Base-by-base conservation (phyloP, 208 protist genomes). In the Spongospora subterranea region DNA sequence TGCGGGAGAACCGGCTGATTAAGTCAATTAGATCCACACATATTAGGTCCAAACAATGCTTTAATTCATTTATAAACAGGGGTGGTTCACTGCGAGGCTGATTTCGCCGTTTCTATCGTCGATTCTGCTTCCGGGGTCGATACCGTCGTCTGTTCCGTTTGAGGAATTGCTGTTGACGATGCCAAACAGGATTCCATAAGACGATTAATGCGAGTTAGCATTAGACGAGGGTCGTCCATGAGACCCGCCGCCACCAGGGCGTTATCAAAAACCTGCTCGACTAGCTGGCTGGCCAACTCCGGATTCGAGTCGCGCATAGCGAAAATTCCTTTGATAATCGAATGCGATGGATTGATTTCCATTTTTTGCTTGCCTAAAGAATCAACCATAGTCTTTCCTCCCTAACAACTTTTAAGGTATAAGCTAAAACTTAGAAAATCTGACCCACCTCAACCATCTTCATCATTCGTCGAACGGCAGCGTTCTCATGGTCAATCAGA, bases 271-370 rank as follows among this genome's bases (percentile, higher is more conserved):
- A 93, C 32, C 90, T 93, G 92, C 65, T 90, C 43, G 39, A 77
- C 65, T 46, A 93, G 60, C 0, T 24, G 0, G 0, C 13, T 88
- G 24, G 92, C 92, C 35, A 88, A 29, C 43, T 50, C 45, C 20
- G 0, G 35, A 6, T 91, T 46, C 13, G 43, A 43, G 6, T 64
- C 40, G 38, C 90, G 89, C 54, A 54, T 20, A 17, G 53, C 40
- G 0, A 65, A 76, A n/a, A 91, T 66, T 1, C 76, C 45, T n/a
- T 24, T 0, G 29, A 93, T 91, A 11, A 93, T 89, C 46, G 88
- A 66, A 88, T 93, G 92, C 45, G 13, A 0, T 0, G 46, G 13
- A 89, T 93, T 93, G 88, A 93, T 91, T 77, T 93, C 90, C 43
- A 93, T 45, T 46, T 32, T 90, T 89, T 93, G 92, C 50, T 50